Evolutionary conservation across 768 basidiomycete genomes (phyloP).

Genomic region (Artomyces pyxidatus): DNA sequence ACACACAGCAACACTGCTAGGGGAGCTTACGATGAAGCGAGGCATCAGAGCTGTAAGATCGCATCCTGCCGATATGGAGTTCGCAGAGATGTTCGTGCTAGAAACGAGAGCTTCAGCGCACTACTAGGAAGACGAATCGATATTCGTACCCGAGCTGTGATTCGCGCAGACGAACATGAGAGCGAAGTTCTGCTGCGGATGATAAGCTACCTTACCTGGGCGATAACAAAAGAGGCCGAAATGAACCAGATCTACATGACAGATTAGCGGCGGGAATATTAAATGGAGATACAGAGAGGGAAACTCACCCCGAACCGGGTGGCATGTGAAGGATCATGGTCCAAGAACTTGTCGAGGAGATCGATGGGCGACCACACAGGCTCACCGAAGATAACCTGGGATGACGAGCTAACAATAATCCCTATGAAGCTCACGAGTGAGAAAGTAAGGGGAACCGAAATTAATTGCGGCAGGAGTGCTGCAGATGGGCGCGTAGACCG

Average conservation of each 20-base stretch:
- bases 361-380: conserved; percentile 77
- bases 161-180: neutral
- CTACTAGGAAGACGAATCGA: neutral
- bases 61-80: conserved; percentile 77
- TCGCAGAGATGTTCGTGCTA: conserved; percentile 76
- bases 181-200: conserved; percentile 1
- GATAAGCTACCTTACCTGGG: conserved; percentile 37
- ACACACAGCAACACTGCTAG: conserved; percentile 1
- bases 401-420: conserved; percentile 75
- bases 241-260: conserved; percentile 63
- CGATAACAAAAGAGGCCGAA: conserved; percentile 68
- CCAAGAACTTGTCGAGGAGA: conserved; percentile 59
- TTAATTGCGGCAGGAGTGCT: conserved; percentile 56
- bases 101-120: conserved; percentile 10
- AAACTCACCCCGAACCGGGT: conserved; percentile 56
- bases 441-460: conserved; percentile 67
- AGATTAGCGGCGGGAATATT: too few species aligned
- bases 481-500: conserved; percentile 48
- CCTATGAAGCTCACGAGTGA: conserved; percentile 72
- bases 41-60: conserved; percentile 75
- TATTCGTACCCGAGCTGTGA: conserved; percentile 16
- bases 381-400: conserved; percentile 66
- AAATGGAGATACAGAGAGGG: too few species aligned
- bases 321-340: conserved; percentile 49
- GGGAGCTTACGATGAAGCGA: conserved; percentile 52